Evolutionary conservation across 1,139 yeast genomes (phyloP).

Genomic region (Hansenula anomala): DNA sequence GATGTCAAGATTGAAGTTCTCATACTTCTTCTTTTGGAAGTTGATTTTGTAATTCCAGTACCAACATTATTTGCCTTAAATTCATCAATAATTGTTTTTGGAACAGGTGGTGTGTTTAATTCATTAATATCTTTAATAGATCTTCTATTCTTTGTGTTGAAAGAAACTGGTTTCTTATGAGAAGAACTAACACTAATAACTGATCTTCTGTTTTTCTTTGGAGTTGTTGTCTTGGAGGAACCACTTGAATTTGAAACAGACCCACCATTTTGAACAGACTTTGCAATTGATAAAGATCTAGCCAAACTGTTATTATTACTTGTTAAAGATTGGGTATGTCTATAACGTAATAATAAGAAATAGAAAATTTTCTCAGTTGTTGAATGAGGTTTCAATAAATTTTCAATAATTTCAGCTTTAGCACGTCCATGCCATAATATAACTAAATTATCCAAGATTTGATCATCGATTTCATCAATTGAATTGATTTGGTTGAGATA

Average conservation of each 20-base stretch:
- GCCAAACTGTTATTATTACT: conserved; percentile 20
- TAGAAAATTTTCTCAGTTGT: conserved; percentile 75
- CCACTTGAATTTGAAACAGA: not conserved
- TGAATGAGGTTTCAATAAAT: conserved; percentile 51
- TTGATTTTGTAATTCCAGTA: conserved; percentile 13
- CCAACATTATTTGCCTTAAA: conserved; percentile 27
- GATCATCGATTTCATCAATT: conserved; percentile 50
- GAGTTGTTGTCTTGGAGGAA: conserved; percentile 24
- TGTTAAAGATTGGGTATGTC: conserved; percentile 28
- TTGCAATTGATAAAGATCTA: conserved; percentile 25
- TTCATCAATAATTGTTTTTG: conserved; percentile 28
- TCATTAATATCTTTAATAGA: conserved; percentile 12
- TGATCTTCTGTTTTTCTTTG: conserved; percentile 42
- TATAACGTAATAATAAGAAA: conserved; percentile 46
- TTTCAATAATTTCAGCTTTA: conserved; percentile 47
- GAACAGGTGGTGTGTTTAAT: conserved; percentile 27
- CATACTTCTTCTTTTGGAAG: conserved; percentile 26
- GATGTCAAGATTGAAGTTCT: conserved; percentile 31
- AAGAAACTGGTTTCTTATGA: conserved; percentile 52
- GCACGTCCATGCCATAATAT: conserved; percentile 74
- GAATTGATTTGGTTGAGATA: conserved; percentile 46
- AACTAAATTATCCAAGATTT: conserved; percentile 61
- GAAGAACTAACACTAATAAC: conserved; percentile 51
- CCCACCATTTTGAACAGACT: conserved; percentile 16
- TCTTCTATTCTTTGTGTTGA: conserved; percentile 33